Evolutionary conservation across 73 alveolate species (phyloP).

Genomic region (Tetrahymena malaccensis): DNA sequence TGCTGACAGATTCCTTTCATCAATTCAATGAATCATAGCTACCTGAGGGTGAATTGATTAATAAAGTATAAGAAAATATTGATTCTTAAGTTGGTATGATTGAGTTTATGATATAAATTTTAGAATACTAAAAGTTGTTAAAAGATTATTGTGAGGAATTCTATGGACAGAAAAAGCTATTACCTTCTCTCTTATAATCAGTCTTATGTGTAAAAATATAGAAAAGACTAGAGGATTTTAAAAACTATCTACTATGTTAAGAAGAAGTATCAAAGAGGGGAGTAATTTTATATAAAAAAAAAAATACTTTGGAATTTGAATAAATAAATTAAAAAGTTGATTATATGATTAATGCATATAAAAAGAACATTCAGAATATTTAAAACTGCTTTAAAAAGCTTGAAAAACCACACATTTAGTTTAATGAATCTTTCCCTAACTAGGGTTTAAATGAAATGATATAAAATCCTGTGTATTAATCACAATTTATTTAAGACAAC

Average conservation of each 20-base stretch:
- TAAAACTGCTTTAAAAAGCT: background rate
- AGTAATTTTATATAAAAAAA: background rate
- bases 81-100: background rate
- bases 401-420: background rate
- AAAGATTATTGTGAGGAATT: background rate
- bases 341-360: background rate
- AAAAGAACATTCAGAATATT: background rate
- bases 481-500: background rate
- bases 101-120: background rate
- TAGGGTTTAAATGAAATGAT: background rate
- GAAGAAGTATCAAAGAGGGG: background rate
- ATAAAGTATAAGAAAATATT: background rate
- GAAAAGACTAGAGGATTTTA: background rate
- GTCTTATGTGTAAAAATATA: background rate
- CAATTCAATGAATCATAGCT: background rate
- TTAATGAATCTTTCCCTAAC: background rate
- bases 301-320: background rate
- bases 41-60: background rate
- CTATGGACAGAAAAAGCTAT: background rate
- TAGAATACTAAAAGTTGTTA: background rate
- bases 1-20: background rate
- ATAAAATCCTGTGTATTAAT: background rate
- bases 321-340: background rate
- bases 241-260: background rate
- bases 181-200: background rate